A percentile compares a stretch with the other conserved stretches of the same genome.
Evolutionary conservation across 768 basidiomycete genomes (phyloP).

Genomic region (Tylopilus felleus): DNA sequence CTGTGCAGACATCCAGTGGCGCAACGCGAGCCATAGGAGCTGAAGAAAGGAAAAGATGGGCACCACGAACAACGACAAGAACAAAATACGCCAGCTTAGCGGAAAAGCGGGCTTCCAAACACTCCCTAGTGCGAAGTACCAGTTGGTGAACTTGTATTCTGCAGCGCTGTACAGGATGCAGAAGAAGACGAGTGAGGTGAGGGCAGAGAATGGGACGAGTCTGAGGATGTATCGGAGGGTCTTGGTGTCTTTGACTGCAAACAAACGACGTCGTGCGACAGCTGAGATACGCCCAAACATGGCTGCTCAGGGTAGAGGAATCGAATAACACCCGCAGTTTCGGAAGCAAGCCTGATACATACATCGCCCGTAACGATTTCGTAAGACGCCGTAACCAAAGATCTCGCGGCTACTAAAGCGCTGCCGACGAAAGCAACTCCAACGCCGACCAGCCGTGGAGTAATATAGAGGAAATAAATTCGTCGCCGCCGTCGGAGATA

Average conservation of each 20-base stretch:
- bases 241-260: not conserved
- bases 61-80: slow-evolving; percentile 14
- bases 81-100: slow-evolving; percentile 15
- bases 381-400: too few species aligned
- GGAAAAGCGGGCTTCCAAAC: slow-evolving; percentile 21
- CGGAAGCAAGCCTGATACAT: too few species aligned
- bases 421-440: too few species aligned
- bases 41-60: slow-evolving; percentile 14
- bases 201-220: not conserved
- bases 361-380: too few species aligned
- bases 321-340: not conserved
- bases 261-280: not conserved
- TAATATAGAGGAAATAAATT: too few species aligned
- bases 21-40: not conserved
- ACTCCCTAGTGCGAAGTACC: slow-evolving; percentile 5
- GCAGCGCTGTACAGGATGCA: slow-evolving; percentile 7
- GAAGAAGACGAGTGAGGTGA: not conserved
- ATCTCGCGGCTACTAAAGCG: too few species aligned
- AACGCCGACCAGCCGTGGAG: too few species aligned
- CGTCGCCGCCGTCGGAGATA: too few species aligned
- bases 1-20: not conserved
- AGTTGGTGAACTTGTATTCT: slow-evolving; percentile 7
- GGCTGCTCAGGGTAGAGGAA: not conserved
- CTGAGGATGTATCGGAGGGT: not conserved
- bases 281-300: slow-evolving; percentile 4